These are phyloP conservation scores for Viola pubescens DNA, from an alignment of 441 rosid species.

Conservation along the genomic window DNA sequence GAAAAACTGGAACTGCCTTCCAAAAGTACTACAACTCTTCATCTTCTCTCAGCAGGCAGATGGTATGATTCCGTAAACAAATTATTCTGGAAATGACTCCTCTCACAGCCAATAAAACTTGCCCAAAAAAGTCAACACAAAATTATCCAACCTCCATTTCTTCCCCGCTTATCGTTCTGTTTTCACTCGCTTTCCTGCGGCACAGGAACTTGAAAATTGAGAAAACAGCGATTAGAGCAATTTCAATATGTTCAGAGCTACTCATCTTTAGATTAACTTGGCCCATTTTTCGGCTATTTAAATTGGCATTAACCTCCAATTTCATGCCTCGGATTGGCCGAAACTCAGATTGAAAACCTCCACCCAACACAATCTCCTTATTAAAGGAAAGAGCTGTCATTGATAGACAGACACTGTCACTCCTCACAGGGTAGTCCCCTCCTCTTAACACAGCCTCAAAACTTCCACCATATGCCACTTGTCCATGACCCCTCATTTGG, in stretches of 20 bases:
- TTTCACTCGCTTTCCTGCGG: conserved; percentile 33
- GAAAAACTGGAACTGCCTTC: not conserved
- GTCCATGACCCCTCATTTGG: conserved; percentile 51
- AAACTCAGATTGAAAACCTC: conserved; percentile 67
- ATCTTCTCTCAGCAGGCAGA: not conserved
- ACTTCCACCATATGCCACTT: conserved; percentile 69
- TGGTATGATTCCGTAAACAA: not conserved
- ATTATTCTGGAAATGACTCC: not conserved
- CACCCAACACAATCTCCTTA: conserved; percentile 60
- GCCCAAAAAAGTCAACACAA: conserved; percentile 1
- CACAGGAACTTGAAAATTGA: conserved; percentile 50
- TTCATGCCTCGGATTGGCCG: conserved; percentile 46
- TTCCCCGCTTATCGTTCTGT: conserved; percentile 19
- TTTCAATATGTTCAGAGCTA: conserved; percentile 64
- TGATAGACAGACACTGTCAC: conserved; percentile 43
- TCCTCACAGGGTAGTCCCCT: conserved; percentile 67
- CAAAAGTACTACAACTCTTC: not conserved
- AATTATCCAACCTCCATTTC: conserved; percentile 34
- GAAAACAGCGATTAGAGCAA: conserved; percentile 50
- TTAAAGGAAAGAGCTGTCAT: conserved; percentile 61
- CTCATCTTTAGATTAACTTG: conserved; percentile 51
- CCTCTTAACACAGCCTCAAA: conserved; percentile 74
- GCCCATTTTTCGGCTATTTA: conserved; percentile 77
- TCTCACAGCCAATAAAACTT: not conserved
- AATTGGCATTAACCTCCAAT: conserved; percentile 45